Conservation (phyloP, 2,329 filamentous ascomycete species). For the Teratosphaeria zuluensis region DNA sequence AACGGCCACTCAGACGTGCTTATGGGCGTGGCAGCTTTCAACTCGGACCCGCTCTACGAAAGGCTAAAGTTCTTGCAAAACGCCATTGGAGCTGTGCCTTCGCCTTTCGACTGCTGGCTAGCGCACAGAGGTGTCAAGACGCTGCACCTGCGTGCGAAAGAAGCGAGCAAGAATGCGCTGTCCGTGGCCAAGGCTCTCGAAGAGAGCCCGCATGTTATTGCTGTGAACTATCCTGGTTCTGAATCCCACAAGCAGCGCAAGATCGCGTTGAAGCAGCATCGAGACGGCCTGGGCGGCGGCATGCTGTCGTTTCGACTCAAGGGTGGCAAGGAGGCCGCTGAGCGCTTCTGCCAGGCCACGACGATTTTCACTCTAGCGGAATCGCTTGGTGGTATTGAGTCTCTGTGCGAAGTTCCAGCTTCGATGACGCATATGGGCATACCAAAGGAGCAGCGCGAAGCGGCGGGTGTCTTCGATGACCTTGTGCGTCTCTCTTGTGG, state of each 20-base stretch:
- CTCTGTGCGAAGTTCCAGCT: slow-evolving; percentile 80
- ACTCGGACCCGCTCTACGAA: slow-evolving; percentile 66
- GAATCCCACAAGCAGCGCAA: slow-evolving; percentile 75
- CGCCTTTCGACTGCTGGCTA: slow-evolving; percentile 94
- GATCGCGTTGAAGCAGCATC: slow-evolving; percentile 84
- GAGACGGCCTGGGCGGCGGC: slow-evolving; percentile 85
- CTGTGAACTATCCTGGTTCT: slow-evolving; percentile 92
- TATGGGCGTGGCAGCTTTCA: slow-evolving; percentile 96
- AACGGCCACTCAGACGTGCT: slow-evolving; percentile 94
- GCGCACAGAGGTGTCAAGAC: slow-evolving; percentile 96
- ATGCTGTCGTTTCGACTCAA: slow-evolving; percentile 96
- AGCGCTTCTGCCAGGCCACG: slow-evolving; percentile 84
- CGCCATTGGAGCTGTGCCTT: slow-evolving; percentile 90
- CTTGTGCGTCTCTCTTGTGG: slow-evolving; percentile 88
- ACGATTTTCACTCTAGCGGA: slow-evolving; percentile 90
- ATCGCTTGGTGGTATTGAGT: slow-evolving; percentile 85
- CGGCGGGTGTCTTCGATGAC: slow-evolving; percentile 89
- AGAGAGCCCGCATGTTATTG: slow-evolving; percentile 67
- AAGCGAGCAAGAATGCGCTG: slow-evolving; percentile 73
- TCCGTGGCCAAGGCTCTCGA: slow-evolving; percentile 69
- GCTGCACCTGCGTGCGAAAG: slow-evolving; percentile 79
- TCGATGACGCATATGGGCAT: slow-evolving; percentile 98
- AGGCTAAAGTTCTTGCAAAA: slow-evolving; percentile 89
- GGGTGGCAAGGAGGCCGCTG: slow-evolving; percentile 75
- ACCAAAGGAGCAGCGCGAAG: slow-evolving; percentile 79